Conservation (phyloP, 306 rosid species). For the Trifolium repens region DNA sequence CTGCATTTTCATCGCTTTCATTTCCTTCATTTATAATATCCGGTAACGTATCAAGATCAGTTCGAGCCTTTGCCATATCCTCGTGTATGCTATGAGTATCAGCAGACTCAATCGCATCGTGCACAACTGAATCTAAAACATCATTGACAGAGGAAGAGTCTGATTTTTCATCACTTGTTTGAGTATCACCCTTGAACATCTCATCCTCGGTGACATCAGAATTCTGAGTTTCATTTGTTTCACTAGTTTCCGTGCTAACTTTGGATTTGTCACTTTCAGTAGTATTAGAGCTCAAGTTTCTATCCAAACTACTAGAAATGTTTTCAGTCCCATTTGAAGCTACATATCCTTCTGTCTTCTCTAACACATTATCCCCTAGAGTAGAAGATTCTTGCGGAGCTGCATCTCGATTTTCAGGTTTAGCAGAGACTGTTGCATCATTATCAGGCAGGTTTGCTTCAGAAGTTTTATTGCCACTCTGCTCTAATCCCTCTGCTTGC, state of each 20-base stretch:
- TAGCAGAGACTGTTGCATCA: constrained; percentile 36
- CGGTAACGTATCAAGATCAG: constrained; percentile 74
- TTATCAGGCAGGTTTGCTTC: constrained; percentile 46
- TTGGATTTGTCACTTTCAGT: constrained; percentile 49
- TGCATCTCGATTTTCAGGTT: constrained; percentile 47
- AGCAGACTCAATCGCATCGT: constrained; percentile 67
- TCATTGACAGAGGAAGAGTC: constrained; percentile 48
- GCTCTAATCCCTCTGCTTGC: constrained; percentile 44
- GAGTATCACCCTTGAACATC: constrained; percentile 44
- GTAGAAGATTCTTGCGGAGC: constrained; percentile 48
- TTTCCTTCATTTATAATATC: constrained; percentile 61
- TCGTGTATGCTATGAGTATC: constrained; percentile 55
- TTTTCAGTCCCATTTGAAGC: constrained; percentile 50
- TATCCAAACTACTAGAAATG: constrained; percentile 26
- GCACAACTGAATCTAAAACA: constrained; percentile 49
- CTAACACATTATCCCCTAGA: constrained; percentile 41
- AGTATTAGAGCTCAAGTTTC: constrained; percentile 50
- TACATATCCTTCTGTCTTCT: constrained; percentile 31
- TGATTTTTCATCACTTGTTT: constrained; percentile 45
- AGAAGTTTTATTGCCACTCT: constrained; percentile 37
- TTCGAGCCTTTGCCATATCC: constrained; percentile 54
- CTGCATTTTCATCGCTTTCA: constrained; percentile 62
- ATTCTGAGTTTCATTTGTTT: constrained; percentile 35
- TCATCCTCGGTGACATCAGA: constrained; percentile 47
- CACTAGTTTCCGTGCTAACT: constrained; percentile 38